Base-by-base conservation (phyloP, 768 basidiomycete genomes). In the Asterophora parasitica region DNA sequence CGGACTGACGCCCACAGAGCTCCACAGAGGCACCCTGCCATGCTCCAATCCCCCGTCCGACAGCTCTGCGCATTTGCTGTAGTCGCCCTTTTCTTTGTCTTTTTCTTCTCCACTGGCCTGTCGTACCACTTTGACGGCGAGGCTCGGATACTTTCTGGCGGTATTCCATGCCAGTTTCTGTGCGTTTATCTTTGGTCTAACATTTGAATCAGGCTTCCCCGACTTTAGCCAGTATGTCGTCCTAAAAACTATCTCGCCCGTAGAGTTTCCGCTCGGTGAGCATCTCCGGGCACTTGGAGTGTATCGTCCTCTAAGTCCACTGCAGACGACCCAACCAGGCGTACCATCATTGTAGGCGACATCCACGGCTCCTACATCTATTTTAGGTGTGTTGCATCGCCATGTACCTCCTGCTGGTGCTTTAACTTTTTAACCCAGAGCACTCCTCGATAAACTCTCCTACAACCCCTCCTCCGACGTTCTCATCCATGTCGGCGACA, bases 401-500 rank as follows among this genome's bases (percentile, higher is more conserved):
- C 19, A 19, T 23, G 9, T 11, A 13, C 43, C 12, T 13, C n/a
- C 16, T 6, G 26, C 4, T 48, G 28, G 7, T 17, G 16, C 32
- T 47, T 48, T 58, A 26, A 43, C 45, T 35, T 7, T 27, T n/a
- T 17, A 20, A n/a, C 16, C 40, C 42, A 91, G 89, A 28, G 65
- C 75, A 41, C 74, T 97, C 1, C 73, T 95, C 15, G 50, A 67
- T 30, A 72, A 80, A 56, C 51, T 91, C 17, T 68, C 74, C 3
- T 95, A 86, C 62, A 59, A 81, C 26, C 70, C 79, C 0, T 52
- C 61, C 2, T 69, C 71, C 11, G 93, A 96, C 58, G 76, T 75
- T 0, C 71, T 98, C 26, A 67, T 97, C 19, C 88, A 92, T 58
- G 75, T 85, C 28, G 95, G 95, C 11, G 95, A 98, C 63, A 71